A percentile compares a stretch with the other conserved stretches of the same genome.
Evolutionary conservation across 139 green algal species (phyloP).

Genomic region (Chlamydomonas incerta): DNA sequence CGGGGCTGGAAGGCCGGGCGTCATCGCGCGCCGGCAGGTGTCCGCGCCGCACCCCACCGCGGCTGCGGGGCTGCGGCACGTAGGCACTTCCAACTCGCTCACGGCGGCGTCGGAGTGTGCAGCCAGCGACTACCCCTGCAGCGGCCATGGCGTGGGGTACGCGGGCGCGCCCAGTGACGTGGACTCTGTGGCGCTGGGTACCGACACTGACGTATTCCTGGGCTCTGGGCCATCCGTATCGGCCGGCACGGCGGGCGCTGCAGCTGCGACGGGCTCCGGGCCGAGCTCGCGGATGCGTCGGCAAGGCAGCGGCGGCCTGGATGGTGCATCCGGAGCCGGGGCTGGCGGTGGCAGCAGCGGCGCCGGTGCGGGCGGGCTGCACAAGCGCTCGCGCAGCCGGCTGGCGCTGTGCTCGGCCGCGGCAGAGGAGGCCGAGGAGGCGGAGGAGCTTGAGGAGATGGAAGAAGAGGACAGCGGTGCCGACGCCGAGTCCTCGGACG

Average conservation of each 20-base stretch:
- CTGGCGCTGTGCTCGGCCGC: no score
- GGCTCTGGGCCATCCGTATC: background rate
- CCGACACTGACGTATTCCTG: background rate
- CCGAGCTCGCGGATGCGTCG: no score
- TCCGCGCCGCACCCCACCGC: background rate
- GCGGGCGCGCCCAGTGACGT: constrained; percentile 20
- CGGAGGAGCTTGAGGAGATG: no score
- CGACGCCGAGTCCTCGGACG: no score
- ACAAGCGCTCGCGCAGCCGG: no score
- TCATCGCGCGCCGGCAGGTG: background rate
- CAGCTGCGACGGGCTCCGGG: background rate
- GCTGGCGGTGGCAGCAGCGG: no score
- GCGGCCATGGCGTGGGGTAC: background rate
- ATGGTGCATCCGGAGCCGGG: no score
- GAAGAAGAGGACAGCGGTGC: no score
- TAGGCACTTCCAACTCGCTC: background rate
- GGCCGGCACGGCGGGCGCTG: background rate
- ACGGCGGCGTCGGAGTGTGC: background rate
- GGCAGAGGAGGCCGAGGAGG: no score
- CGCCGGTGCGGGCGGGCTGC: no score
- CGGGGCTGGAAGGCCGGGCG: background rate
- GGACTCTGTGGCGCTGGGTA: background rate
- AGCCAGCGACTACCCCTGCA: background rate
- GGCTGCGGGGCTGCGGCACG: background rate
- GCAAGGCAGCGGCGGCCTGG: no score